phyloP scores from a whole-genome alignment of 2,329 filamentous ascomycete genomes.

The Volutella citrinella region DNA sequence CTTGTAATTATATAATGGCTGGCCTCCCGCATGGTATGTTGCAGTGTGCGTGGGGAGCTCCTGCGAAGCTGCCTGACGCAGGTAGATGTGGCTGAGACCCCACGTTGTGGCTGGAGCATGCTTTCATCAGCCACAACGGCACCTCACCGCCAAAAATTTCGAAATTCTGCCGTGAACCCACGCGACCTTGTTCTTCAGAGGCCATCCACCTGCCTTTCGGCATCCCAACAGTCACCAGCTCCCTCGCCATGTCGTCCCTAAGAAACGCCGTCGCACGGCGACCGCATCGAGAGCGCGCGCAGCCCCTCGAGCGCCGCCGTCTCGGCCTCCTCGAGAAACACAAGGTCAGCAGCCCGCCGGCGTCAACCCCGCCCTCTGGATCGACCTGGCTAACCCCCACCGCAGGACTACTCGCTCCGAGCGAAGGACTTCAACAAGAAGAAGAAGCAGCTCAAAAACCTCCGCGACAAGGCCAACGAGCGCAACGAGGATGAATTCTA shows the following conservation, averaged over 20 bases:
- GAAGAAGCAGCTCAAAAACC: conserved; percentile 55
- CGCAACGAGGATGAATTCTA: conserved; percentile 74
- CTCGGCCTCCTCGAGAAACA: conserved; percentile 94
- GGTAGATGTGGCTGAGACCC: too few species aligned
- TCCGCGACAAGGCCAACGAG: conserved; percentile 60
- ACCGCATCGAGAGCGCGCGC: conserved; percentile 85
- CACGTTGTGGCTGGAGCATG: neutral
- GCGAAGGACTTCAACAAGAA: conserved; percentile 66
- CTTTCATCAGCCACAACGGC: conserved; percentile 13
- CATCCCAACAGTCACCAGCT: neutral
- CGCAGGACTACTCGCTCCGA: conserved; percentile 61
- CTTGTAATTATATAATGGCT: too few species aligned
- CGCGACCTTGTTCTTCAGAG: too few species aligned
- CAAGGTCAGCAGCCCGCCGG: conserved; percentile 72
- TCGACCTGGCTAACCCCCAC: too few species aligned
- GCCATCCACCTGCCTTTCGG: too few species aligned
- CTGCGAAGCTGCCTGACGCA: too few species aligned
- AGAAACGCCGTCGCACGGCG: conserved; percentile 71
- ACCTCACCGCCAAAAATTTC: conserved; percentile 37
- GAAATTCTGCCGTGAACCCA: conserved; percentile 31
- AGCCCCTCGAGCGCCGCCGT: conserved; percentile 77
- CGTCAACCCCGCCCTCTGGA: too few species aligned
- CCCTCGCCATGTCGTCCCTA: conserved; percentile 51
- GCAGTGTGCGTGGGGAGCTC: too few species aligned
- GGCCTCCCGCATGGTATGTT: too few species aligned